A percentile compares a stretch with the other conserved stretches of the same genome.
Evolutionary conservation across 306 rosid species (phyloP).

Genomic region (Cucurbita maxima): DNA sequence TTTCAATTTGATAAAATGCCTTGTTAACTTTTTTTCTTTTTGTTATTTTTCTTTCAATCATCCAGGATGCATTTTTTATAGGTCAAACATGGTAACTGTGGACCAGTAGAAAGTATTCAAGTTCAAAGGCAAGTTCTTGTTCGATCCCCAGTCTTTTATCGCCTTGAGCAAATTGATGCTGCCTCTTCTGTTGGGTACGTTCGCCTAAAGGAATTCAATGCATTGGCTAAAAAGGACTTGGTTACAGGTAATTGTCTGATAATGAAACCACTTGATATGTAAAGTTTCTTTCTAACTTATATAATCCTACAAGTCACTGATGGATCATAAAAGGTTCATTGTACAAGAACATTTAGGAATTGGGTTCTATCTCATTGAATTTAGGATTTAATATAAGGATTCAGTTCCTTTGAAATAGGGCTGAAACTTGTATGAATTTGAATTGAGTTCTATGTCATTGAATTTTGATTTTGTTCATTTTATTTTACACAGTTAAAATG

Average conservation of each 20-base stretch:
- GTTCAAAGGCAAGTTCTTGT: conserved; percentile 81
- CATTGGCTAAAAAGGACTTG: conserved; percentile 86
- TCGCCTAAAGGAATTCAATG: conserved; percentile 91
- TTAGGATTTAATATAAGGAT: background rate
- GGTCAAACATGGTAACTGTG: conserved; percentile 92
- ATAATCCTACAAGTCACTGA: background rate
- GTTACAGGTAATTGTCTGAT: conserved; percentile 43
- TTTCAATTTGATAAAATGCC: conserved; percentile 6
- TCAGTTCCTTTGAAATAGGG: background rate
- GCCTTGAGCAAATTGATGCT: conserved; percentile 59
- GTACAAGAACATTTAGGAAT: background rate
- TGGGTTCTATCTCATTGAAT: background rate
- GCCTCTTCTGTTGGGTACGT: conserved; percentile 61
- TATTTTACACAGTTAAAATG: background rate
- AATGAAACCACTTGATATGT: background rate
- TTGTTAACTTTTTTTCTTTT: conserved; percentile 7
- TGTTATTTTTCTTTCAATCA: conserved; percentile 14
- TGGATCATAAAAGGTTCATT: background rate
- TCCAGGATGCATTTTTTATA: conserved; percentile 19
- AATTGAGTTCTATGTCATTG: background rate
- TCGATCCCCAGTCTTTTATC: conserved; percentile 76
- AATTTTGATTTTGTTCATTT: background rate
- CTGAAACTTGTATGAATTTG: background rate
- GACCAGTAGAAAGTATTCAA: conserved; percentile 60
- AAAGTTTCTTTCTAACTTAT: background rate